Evolutionary conservation across 768 basidiomycete species (phyloP).

Genomic region (Floccularia luteovirens): DNA sequence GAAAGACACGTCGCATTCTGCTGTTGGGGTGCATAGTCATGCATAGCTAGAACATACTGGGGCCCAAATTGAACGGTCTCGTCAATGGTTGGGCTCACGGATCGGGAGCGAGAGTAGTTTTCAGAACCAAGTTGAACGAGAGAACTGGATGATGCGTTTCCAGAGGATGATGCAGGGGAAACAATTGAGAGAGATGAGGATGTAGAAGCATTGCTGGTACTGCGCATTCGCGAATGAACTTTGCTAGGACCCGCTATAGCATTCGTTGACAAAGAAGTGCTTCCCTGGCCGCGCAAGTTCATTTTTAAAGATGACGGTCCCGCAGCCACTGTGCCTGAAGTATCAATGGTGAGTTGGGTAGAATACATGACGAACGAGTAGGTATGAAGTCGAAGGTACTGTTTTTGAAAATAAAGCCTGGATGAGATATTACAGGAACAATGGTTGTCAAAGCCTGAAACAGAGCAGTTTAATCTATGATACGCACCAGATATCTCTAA

Average conservation of each 20-base stretch:
- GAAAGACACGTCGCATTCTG: slow-evolving; percentile 75
- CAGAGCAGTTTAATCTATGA: too few relatives aligned
- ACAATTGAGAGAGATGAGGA: slow-evolving; percentile 48
- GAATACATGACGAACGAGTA: slow-evolving; percentile 27
- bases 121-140: slow-evolving; percentile 28
- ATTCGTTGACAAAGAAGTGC: slow-evolving; percentile 20
- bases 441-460: too few relatives aligned
- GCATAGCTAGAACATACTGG: slow-evolving; percentile 87
- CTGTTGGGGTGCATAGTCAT: slow-evolving; percentile 76
- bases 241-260: slow-evolving; percentile 24
- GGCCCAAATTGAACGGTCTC: slow-evolving; percentile 40
- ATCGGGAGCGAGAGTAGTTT: slow-evolving; percentile 18
- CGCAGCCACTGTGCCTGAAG: slow-evolving; percentile 25
- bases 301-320: slow-evolving; percentile 21
- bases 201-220: slow-evolving; percentile 48
- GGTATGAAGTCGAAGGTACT: not conserved
- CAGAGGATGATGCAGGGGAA: slow-evolving; percentile 46
- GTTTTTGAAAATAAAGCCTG: too few relatives aligned
- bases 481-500: too few relatives aligned
- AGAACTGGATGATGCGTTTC: slow-evolving; percentile 47
- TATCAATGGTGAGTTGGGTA: slow-evolving; percentile 41
- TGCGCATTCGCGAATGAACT: slow-evolving; percentile 30
- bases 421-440: too few relatives aligned
- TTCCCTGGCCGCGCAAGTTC: slow-evolving; percentile 16
- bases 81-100: slow-evolving; percentile 37